These are phyloP conservation scores for Penicillium dipodomyicola DNA, from an alignment of 495 filamentous ascomycete genomes.

Conservation along the genomic window DNA sequence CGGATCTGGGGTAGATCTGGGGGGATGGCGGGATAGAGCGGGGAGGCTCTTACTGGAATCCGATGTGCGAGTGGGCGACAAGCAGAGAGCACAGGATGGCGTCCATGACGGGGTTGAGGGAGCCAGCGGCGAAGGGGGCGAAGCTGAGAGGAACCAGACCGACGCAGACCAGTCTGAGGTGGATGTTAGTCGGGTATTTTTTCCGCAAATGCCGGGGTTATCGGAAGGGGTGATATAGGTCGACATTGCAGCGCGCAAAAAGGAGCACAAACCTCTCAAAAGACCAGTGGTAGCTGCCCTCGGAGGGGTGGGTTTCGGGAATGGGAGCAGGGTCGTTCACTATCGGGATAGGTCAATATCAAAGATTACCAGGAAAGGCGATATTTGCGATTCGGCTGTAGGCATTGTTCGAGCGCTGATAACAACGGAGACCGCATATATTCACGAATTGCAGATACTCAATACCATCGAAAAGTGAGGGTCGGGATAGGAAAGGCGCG, in stretches of 20 bases:
- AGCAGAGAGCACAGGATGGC: constrained; percentile 78
- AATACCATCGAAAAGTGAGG: constrained; percentile 2
- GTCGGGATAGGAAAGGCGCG: constrained; percentile 9
- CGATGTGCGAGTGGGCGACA: constrained; percentile 90
- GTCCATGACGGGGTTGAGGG: constrained; percentile 84
- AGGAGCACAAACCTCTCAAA: constrained; percentile 71
- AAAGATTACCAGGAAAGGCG: not conserved
- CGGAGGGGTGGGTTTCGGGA: constrained; percentile 64
- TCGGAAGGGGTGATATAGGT: not conserved
- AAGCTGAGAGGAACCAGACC: constrained; percentile 82
- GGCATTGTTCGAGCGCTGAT: not conserved
- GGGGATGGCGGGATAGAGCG: not conserved
- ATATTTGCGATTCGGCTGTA: not conserved
- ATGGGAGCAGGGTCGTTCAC: constrained; percentile 84
- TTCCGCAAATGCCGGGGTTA: not conserved
- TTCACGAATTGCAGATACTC: not conserved
- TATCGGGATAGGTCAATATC: constrained; percentile 31
- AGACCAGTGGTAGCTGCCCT: constrained; percentile 98
- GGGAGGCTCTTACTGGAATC: constrained; percentile 68
- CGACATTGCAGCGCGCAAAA: not conserved
- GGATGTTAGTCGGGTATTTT: constrained; percentile 8
- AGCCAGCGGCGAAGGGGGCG: constrained; percentile 87
- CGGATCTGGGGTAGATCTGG: not conserved
- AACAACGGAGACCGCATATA: not conserved
- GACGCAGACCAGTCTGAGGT: constrained; percentile 62